Conservation (phyloP, 352 stramenopile species). For the Elongisporangium prolatum region DNA sequence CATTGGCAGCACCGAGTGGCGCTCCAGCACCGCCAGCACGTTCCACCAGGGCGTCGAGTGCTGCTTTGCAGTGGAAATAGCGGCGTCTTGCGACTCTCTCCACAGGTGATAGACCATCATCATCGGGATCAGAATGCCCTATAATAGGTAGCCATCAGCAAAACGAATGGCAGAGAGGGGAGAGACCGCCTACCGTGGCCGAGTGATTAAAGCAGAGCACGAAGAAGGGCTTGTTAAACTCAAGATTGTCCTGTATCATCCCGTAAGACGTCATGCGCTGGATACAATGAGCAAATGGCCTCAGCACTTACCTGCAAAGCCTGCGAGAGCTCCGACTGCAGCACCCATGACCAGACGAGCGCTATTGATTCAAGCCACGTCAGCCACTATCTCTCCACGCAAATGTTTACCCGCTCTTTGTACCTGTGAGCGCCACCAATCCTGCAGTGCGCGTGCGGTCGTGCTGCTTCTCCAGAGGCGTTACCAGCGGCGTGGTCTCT, state of each 20-base stretch:
- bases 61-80: neutral
- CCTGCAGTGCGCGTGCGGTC: no score
- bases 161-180: neutral
- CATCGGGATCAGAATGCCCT: conserved; percentile 37
- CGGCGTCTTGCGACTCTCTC: conserved; percentile 9
- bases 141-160: neutral
- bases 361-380: no score
- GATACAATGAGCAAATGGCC: no score
- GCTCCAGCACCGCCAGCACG: conserved; percentile 16
- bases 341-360: no score
- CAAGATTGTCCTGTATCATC: conserved; percentile 10
- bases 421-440: no score
- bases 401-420: no score
- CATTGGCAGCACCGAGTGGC: conserved; percentile 30
- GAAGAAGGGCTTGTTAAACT: conserved; percentile 57
- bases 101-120: conserved; percentile 29
- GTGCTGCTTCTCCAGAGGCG: no score
- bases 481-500: no score
- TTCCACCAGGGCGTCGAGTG: conserved; percentile 9
- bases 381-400: no score
- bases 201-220: conserved; percentile 57
- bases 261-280: neutral
- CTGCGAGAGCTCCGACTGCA: conserved; percentile 4
- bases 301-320: conserved; percentile 14
- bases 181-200: conserved; percentile 14